These are phyloP conservation scores for Camillea tinctor DNA, from an alignment of 2,329 filamentous ascomycete species.

Conservation along the genomic window DNA sequence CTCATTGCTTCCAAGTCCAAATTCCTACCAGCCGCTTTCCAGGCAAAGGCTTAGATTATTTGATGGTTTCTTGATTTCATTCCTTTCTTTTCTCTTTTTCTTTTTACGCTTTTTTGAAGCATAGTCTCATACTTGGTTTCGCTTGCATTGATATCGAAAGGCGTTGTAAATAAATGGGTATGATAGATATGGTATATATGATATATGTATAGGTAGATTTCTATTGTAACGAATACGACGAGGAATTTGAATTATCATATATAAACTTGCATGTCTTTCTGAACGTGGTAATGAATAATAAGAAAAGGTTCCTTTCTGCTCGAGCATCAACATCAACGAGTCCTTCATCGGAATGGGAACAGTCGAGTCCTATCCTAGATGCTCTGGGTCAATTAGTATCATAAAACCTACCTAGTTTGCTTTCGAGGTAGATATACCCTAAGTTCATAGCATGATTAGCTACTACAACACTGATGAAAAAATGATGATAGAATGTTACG, in stretches of 20 bases:
- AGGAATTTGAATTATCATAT: background rate
- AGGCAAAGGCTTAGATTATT: constrained; percentile 1
- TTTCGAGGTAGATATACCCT: too few species aligned
- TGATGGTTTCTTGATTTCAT: background rate
- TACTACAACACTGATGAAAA: too few species aligned
- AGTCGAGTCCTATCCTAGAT: too few species aligned
- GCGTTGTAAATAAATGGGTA: background rate
- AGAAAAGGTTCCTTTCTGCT: too few species aligned
- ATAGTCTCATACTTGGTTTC: too few species aligned
- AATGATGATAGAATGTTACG: constrained; percentile 52
- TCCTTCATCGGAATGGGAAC: too few species aligned
- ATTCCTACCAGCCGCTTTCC: constrained; percentile 23
- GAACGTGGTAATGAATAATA: background rate
- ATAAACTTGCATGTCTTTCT: background rate
- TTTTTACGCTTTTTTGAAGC: too few species aligned
- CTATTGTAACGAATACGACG: background rate
- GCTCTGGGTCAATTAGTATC: too few species aligned
- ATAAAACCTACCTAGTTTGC: too few species aligned
- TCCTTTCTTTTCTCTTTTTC: too few species aligned
- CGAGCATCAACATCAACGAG: too few species aligned
- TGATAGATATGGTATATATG: background rate
- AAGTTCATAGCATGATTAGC: too few species aligned
- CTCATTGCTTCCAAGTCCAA: constrained; percentile 28
- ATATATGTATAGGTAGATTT: background rate
- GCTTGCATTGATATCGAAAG: background rate